phyloP scores from a whole-genome alignment of 2,329 filamentous ascomycete genomes.

The Neonectria ditissima region DNA sequence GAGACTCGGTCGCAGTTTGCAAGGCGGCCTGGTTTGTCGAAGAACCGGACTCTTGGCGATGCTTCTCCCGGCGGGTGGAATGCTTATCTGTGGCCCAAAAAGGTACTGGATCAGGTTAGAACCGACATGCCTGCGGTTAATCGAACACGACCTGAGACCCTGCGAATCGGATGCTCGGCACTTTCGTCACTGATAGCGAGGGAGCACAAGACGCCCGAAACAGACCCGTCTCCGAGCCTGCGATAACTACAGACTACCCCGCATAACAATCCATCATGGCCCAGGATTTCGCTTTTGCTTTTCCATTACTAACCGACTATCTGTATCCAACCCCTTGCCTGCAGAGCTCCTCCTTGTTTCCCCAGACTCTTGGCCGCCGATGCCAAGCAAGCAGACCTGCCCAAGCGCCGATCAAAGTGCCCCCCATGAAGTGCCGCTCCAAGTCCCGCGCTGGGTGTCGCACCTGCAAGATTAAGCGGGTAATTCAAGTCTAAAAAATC shows the following conservation, averaged over 20 bases:
- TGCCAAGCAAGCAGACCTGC: conserved; percentile 8
- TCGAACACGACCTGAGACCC: background rate
- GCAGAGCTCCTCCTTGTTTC: no score
- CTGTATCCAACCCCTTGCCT: no score
- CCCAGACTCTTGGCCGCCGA: conserved; percentile 11
- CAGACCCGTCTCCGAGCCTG: background rate
- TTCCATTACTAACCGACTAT: no score
- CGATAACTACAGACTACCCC: background rate
- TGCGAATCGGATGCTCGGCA: conserved; percentile 18
- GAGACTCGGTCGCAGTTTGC: background rate
- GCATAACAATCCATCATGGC: background rate
- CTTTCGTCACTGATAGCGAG: background rate
- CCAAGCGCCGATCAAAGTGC: background rate
- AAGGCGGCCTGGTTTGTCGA: background rate
- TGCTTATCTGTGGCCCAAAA: conserved; percentile 22
- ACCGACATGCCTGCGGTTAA: background rate
- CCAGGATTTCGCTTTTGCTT: no score
- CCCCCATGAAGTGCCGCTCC: conserved; percentile 16
- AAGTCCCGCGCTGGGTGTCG: conserved; percentile 31
- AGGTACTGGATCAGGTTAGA: conserved; percentile 14
- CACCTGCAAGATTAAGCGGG: conserved; percentile 35
- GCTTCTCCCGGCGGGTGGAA: no score
- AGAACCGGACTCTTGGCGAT: background rate
- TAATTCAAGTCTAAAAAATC: conserved; percentile 6
- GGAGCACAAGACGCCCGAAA: background rate